Evolutionary conservation across 495 filamentous ascomycete species (phyloP).

Genomic region (Astrocystis sublimbata): DNA sequence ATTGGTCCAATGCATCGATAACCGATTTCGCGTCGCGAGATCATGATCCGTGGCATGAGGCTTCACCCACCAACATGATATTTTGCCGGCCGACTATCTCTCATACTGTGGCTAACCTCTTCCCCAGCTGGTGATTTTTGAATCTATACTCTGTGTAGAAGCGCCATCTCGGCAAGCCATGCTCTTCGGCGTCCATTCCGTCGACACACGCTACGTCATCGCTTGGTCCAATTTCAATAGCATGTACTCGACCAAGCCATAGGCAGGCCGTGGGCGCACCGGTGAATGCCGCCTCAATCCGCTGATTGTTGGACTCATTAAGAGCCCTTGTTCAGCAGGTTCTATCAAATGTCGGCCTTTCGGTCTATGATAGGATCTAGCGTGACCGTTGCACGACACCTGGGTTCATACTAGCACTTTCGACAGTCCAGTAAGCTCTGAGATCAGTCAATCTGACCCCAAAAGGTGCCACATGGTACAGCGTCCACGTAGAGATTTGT

Average conservation of each 20-base stretch:
- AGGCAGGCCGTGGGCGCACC: not conserved
- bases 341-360: not conserved
- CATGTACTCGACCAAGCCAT: not conserved
- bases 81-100: not conserved
- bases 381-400: constrained; percentile 1
- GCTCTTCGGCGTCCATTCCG: not conserved
- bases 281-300: not conserved
- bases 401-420: not conserved
- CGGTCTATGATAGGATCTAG: not conserved
- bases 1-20: too few relatives aligned
- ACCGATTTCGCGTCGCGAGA: not conserved
- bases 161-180: constrained; percentile 3
- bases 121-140: not conserved
- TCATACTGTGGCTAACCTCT: not conserved
- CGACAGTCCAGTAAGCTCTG: not conserved
- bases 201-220: not conserved
- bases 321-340: not conserved
- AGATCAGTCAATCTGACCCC: not conserved
- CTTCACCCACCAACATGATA: not conserved
- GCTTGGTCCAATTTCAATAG: not conserved
- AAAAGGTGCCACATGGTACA: not conserved
- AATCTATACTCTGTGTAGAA: constrained; percentile 8
- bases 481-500: not conserved
- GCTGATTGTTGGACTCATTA: not conserved
- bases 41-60: not conserved